phyloP scores from a whole-genome alignment of 805 yeast species.

The Saccharomyces jurei region DNA sequence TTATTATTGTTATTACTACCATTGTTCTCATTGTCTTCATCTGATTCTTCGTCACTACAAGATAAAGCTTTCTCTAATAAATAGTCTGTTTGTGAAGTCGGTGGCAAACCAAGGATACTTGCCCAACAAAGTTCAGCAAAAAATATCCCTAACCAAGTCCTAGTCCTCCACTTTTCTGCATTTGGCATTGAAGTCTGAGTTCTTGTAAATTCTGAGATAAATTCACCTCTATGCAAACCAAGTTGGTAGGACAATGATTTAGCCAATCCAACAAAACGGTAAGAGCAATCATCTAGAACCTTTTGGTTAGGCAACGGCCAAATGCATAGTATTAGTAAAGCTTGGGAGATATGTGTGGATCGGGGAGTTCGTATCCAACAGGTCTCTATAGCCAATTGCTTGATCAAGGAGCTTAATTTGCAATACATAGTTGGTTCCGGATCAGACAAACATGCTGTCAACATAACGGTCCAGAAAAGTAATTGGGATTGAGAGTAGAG shows the following conservation, averaged over 20 bases:
- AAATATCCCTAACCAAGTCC: slow-evolving; percentile 85
- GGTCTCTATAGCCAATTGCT: slow-evolving; percentile 81
- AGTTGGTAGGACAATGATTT: slow-evolving; percentile 75
- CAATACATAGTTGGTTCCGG: slow-evolving; percentile 79
- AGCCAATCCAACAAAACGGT: slow-evolving; percentile 81
- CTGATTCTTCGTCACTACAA: slow-evolving; percentile 35
- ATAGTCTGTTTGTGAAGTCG: slow-evolving; percentile 76
- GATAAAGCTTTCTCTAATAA: slow-evolving; percentile 70
- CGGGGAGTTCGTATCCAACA: slow-evolving; percentile 92
- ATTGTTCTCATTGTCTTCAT: not conserved
- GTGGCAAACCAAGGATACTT: slow-evolving; percentile 78
- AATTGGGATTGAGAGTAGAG: slow-evolving; percentile 76
- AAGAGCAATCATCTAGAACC: slow-evolving; percentile 85
- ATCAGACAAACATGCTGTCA: slow-evolving; percentile 78
- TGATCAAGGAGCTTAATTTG: slow-evolving; percentile 66
- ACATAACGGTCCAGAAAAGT: slow-evolving; percentile 83
- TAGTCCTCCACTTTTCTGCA: slow-evolving; percentile 89
- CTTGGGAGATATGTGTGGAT: slow-evolving; percentile 89
- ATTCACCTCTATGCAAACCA: slow-evolving; percentile 87
- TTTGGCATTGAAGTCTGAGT: slow-evolving; percentile 83
- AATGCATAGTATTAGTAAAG: slow-evolving; percentile 68
- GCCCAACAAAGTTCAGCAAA: slow-evolving; percentile 90
- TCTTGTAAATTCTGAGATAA: slow-evolving; percentile 82
- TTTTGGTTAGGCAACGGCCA: slow-evolving; percentile 95
- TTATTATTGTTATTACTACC: not conserved